phyloP scores from a whole-genome alignment of 768 basidiomycete genomes.

The Tremella mesenterica region DNA sequence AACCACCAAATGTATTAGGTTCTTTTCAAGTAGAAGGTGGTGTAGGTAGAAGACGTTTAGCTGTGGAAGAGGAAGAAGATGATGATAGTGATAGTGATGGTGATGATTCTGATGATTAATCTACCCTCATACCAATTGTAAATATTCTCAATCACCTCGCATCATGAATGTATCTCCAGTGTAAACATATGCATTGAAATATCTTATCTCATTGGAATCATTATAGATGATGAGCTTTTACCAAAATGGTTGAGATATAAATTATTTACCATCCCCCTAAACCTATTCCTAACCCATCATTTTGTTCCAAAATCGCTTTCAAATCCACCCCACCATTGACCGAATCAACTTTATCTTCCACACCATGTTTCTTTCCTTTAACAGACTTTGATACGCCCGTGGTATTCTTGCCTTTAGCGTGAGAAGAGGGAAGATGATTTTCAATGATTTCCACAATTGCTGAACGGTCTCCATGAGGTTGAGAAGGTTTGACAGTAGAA shows the following conservation, averaged over 20 bases:
- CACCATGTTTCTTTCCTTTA: slow-evolving; percentile 10
- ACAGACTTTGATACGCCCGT: not conserved
- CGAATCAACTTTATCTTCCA: not conserved
- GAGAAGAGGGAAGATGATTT: not conserved
- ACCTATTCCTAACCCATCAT: slow-evolving; percentile 22
- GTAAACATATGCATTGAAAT: no score
- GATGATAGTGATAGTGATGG: slow-evolving; percentile 14
- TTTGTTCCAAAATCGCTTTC: slow-evolving; percentile 9
- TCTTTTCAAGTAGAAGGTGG: slow-evolving; percentile 32
- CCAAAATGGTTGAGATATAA: not conserved
- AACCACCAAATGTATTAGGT: no score
- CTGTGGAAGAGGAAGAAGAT: slow-evolving; percentile 14
- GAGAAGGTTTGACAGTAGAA: slow-evolving; percentile 1
- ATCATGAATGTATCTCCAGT: no score
- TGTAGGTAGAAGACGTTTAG: slow-evolving; percentile 23
- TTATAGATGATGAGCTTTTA: not conserved
- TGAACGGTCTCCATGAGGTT: slow-evolving; percentile 6
- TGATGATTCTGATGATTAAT: slow-evolving; percentile 26
- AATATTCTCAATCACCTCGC: no score
- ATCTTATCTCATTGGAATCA: not conserved
- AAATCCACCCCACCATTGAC: slow-evolving; percentile 9
- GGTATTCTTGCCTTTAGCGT: not conserved
- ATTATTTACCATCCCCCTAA: slow-evolving; percentile 28
- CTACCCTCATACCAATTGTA: no score
- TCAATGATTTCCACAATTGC: slow-evolving; percentile 24